Evolutionary conservation across 2,329 filamentous ascomycete species (phyloP).

Genomic region (Chrysoporthe cubensis): DNA sequence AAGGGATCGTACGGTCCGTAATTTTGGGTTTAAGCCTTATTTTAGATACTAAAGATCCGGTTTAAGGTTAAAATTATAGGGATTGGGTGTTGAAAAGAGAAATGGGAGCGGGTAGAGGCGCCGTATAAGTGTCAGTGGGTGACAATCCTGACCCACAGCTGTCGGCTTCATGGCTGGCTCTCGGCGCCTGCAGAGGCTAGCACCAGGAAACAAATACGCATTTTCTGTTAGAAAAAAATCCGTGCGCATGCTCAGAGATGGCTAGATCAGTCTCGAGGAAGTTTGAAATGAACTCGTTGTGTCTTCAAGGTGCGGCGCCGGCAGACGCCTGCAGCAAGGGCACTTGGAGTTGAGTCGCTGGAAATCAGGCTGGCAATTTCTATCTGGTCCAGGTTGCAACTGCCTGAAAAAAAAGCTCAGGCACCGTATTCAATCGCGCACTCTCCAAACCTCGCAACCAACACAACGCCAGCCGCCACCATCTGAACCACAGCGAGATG

Average conservation of each 20-base stretch:
- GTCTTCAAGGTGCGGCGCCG: not conserved
- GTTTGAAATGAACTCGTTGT: not conserved
- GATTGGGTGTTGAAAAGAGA: not conserved
- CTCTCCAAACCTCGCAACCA: not conserved
- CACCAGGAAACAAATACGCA: not conserved
- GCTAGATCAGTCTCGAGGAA: not conserved
- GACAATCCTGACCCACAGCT: not conserved
- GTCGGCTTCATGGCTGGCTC: not conserved
- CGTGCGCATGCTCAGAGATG: not conserved
- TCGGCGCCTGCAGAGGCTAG: no score
- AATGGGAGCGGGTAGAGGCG: not conserved
- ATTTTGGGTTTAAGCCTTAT: not conserved
- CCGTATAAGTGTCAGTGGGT: not conserved
- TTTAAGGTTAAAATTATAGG: not conserved
- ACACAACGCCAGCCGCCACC: constrained; percentile 1
- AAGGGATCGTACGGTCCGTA: not conserved
- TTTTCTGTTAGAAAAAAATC: not conserved
- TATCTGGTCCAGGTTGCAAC: not conserved
- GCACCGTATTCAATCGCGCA: constrained; percentile 11
- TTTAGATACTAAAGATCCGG: not conserved
- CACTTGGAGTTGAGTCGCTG: not conserved
- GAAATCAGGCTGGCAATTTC: not conserved
- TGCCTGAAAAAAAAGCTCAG: constrained; percentile 22
- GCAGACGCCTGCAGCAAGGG: not conserved
- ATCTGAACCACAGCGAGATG: constrained; percentile 38